Conservation (phyloP, 2,329 filamentous ascomycete genomes). For the Penicillium verrucosum region DNA sequence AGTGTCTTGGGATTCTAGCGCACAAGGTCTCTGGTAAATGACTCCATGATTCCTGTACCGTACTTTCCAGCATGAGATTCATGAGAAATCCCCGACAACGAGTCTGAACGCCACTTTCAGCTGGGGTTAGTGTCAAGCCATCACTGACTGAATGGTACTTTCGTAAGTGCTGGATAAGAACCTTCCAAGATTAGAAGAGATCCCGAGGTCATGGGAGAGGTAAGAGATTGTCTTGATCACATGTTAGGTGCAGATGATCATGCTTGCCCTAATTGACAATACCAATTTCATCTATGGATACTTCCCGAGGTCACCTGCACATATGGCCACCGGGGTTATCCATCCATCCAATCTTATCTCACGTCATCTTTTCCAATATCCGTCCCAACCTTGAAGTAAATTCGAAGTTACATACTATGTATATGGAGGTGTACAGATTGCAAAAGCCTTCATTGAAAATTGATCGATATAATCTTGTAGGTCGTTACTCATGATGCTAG, state of each 20-base stretch:
- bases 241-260: neutral
- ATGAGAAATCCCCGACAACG: neutral
- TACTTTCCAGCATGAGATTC: neutral
- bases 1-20: neutral
- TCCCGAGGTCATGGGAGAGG: neutral
- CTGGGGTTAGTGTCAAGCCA: neutral
- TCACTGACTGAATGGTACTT: neutral
- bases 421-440: neutral
- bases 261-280: neutral
- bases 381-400: neutral
- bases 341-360: neutral
- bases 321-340: no score
- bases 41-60: neutral
- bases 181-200: neutral
- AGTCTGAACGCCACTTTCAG: neutral
- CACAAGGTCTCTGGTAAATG: neutral
- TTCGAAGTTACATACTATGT: neutral
- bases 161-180: neutral
- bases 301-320: neutral
- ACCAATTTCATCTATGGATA: neutral
- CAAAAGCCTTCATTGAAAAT: neutral
- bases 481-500: conserved; percentile 25
- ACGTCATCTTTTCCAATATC: neutral
- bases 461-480: conserved; percentile 15
- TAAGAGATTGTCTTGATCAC: neutral